Percentiles rank a stretch among this genome's conserved stretches.
Evolutionary conservation across 1,284 basidiomycete genomes (phyloP).

Genomic region (Apiotrichum gamsii): DNA sequence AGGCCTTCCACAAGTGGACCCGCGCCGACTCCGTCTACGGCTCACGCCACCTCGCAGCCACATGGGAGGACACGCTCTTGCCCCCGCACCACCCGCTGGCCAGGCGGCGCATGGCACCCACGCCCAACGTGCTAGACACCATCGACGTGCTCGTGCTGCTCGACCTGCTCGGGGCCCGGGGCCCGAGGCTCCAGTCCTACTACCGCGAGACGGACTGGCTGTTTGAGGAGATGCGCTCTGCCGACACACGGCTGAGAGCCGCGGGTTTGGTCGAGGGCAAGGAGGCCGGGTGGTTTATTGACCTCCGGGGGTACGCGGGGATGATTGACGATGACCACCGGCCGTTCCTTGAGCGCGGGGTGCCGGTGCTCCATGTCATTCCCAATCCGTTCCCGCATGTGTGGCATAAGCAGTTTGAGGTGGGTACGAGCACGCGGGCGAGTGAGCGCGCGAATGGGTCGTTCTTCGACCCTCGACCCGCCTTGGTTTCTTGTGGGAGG

Average conservation of each 20-base stretch:
- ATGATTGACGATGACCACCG: slow-evolving; percentile 87
- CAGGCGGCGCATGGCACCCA: slow-evolving; percentile 57
- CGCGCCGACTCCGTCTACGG: slow-evolving; percentile 88
- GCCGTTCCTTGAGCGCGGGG: slow-evolving; percentile 78
- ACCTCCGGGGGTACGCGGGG: slow-evolving; percentile 49
- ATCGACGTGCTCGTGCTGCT: slow-evolving; percentile 86
- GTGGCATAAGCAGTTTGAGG: slow-evolving; percentile 49
- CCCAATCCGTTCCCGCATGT: too few relatives aligned
- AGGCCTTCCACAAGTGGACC: slow-evolving; percentile 90
- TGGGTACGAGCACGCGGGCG: slow-evolving; percentile 46
- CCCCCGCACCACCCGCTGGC: slow-evolving; percentile 47
- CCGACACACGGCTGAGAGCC: slow-evolving; percentile 57
- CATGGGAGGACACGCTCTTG: slow-evolving; percentile 69
- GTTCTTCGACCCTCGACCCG: too few relatives aligned
- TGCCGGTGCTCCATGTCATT: slow-evolving; percentile 86
- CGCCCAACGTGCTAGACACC: slow-evolving; percentile 60
- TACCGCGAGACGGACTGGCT: slow-evolving; percentile 89
- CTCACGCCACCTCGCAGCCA: slow-evolving; percentile 75
- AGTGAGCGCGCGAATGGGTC: neutral
- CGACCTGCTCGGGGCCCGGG: slow-evolving; percentile 72
- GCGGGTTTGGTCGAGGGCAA: slow-evolving; percentile 29
- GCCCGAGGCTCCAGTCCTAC: slow-evolving; percentile 68
- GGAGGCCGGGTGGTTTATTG: slow-evolving; percentile 36
- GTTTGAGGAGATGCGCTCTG: slow-evolving; percentile 64
- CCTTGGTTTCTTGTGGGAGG: neutral